A percentile compares a stretch with the other conserved stretches of the same genome.
These are phyloP conservation scores for Kickxella alabastrina DNA, from an alignment of 192 early-diverging fungal genomes.

Conservation along the genomic window DNA sequence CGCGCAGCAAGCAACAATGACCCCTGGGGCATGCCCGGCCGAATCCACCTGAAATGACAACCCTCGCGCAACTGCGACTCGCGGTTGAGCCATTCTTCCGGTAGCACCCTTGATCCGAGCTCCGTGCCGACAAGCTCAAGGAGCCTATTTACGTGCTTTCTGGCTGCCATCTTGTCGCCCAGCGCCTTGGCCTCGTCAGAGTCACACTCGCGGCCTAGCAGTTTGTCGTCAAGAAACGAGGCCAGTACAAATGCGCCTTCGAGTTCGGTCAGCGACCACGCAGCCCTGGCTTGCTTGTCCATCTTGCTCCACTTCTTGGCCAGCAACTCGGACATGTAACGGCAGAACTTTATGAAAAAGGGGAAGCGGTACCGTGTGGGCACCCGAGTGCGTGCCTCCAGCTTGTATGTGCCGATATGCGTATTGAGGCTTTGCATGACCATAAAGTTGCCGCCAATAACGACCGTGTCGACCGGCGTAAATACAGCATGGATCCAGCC, in stretches of 20 bases:
- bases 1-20: conserved; percentile 43
- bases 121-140: conserved; percentile 26
- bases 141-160: conserved; percentile 14
- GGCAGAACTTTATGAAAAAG: conserved; percentile 77
- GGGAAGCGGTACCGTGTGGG: conserved; percentile 82
- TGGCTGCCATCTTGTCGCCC: conserved; percentile 26
- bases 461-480: conserved; percentile 80
- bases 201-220: conserved; percentile 20
- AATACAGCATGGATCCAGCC: conserved; percentile 97
- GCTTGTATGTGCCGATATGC: conserved; percentile 69
- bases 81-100: conserved; percentile 48
- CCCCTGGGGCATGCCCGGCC: conserved; percentile 42
- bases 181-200: conserved; percentile 23
- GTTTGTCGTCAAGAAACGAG: conserved; percentile 41
- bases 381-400: conserved; percentile 77
- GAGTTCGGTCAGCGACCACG: conserved; percentile 52
- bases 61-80: conserved; percentile 46
- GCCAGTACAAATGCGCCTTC: conserved; percentile 54
- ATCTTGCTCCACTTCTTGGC: conserved; percentile 52
- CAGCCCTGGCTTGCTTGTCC: conserved; percentile 9
- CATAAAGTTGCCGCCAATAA: conserved; percentile 91
- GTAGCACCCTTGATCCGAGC: conserved; percentile 33
- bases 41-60: conserved; percentile 46
- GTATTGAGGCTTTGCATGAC: conserved; percentile 69
- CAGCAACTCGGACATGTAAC: conserved; percentile 72